Conservation (phyloP, 2,329 filamentous ascomycete species). For the Talaromyces sp. region DNA sequence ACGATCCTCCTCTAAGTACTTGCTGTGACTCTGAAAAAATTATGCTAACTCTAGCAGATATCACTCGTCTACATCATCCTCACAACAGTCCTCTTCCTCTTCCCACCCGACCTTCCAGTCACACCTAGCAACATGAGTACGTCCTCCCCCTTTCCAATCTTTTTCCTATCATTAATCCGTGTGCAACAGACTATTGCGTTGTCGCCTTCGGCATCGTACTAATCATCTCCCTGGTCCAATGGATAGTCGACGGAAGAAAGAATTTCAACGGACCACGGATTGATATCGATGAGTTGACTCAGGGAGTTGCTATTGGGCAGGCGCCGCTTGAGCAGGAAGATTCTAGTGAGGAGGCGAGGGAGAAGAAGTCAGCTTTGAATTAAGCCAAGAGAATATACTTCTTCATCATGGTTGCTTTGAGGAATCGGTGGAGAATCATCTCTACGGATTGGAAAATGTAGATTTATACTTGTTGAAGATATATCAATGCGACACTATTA, state of each 20-base stretch:
- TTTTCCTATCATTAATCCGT: not conserved
- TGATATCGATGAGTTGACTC: slow-evolving; percentile 32
- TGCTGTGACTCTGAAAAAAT: not conserved
- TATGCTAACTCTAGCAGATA: slow-evolving; percentile 43
- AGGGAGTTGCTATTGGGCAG: slow-evolving; percentile 14
- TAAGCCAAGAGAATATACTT: not conserved
- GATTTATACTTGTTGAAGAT: not conserved
- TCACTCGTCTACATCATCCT: slow-evolving; percentile 61
- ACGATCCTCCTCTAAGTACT: slow-evolving; percentile 20
- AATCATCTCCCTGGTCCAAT: slow-evolving; percentile 56
- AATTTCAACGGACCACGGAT: slow-evolving; percentile 56
- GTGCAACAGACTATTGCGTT: slow-evolving; percentile 39
- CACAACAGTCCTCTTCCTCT: slow-evolving; percentile 73
- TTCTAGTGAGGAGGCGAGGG: slow-evolving; percentile 1
- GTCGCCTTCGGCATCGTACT: slow-evolving; percentile 59
- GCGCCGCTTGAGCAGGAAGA: slow-evolving; percentile 11
- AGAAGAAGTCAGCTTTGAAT: slow-evolving; percentile 4
- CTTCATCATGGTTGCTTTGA: not conserved
- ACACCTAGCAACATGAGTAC: slow-evolving; percentile 66
- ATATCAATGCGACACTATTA: not conserved
- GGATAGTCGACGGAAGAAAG: slow-evolving; percentile 60
- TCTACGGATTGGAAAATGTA: not conserved
- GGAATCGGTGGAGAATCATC: not conserved
- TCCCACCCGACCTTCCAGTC: slow-evolving; percentile 65
- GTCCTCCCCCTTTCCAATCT: slow-evolving; percentile 21